Evolutionary conservation across 2,329 filamentous ascomycete genomes (phyloP).

Genomic region (Colletotrichum noveboracense): DNA sequence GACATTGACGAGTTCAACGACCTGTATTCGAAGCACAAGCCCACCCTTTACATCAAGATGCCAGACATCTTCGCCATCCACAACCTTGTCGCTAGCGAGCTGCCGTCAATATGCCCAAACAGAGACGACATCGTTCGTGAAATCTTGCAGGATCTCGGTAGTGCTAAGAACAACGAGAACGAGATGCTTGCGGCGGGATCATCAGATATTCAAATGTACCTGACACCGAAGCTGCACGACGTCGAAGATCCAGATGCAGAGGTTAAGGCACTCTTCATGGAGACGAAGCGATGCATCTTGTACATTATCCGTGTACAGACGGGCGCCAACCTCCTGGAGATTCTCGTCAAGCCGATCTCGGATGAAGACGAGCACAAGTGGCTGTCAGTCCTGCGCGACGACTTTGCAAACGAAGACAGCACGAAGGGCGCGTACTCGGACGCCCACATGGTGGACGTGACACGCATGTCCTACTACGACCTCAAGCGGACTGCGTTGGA

Average conservation of each 20-base stretch:
- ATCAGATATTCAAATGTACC: conserved; percentile 87
- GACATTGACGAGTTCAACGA: conserved; percentile 99
- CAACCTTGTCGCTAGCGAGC: conserved; percentile 80
- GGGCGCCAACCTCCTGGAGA: conserved; percentile 90
- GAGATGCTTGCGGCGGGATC: conserved; percentile 88
- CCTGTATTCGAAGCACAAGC: conserved; percentile 93
- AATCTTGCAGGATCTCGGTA: conserved; percentile 91
- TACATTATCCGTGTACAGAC: conserved; percentile 98
- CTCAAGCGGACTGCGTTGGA: conserved; percentile 93
- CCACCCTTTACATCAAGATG: conserved; percentile 99
- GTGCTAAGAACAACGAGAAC: conserved; percentile 93
- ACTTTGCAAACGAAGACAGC: conserved; percentile 72
- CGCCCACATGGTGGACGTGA: conserved; percentile 86
- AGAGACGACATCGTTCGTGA: conserved; percentile 90
- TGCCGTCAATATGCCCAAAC: conserved; percentile 76
- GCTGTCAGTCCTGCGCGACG: conserved; percentile 80
- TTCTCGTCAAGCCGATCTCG: conserved; percentile 87
- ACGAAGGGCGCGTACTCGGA: conserved; percentile 90
- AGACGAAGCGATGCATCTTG: conserved; percentile 94
- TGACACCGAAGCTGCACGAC: conserved; percentile 89
- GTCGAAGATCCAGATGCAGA: conserved; percentile 92
- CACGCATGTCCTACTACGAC: conserved; percentile 86
- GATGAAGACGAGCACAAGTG: conserved; percentile 90
- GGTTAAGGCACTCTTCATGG: conserved; percentile 93
- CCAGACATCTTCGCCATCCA: conserved; percentile 97